Evolutionary conservation across 306 rosid genomes (phyloP).

Genomic region (Vigna radiata): DNA sequence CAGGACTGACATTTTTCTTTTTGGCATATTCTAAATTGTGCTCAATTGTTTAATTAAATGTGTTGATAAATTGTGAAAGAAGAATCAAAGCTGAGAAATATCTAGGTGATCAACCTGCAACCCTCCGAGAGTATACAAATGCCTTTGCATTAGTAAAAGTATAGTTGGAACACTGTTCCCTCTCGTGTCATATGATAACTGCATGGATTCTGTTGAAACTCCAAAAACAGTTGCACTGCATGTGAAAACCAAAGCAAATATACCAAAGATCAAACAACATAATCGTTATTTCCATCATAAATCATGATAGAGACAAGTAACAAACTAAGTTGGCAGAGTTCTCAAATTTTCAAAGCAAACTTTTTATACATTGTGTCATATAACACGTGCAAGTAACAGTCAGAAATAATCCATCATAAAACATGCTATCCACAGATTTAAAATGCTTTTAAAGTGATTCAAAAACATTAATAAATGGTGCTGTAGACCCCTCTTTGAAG

Average conservation of each 20-base stretch:
- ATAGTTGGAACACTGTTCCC: constrained; percentile 95
- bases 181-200: constrained; percentile 80
- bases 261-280: constrained; percentile 14
- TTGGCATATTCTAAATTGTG: constrained; percentile 14
- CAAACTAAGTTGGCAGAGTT: not conserved
- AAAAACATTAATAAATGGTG: not conserved
- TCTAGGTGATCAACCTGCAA: constrained; percentile 62
- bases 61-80: not conserved
- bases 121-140: constrained; percentile 82
- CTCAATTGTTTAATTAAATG: constrained; percentile 1
- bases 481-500: not conserved
- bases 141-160: constrained; percentile 85
- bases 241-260: constrained; percentile 24
- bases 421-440: constrained; percentile 11
- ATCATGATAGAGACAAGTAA: not conserved
- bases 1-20: not conserved
- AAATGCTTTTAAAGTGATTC: constrained; percentile 13
- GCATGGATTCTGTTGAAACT: constrained; percentile 97
- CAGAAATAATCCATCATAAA: constrained; percentile 1
- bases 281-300: constrained; percentile 1
- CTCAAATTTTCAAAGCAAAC: not conserved
- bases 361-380: not conserved
- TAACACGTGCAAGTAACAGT: not conserved
- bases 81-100: constrained; percentile 1
- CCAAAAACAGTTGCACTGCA: constrained; percentile 89